phyloP scores from a whole-genome alignment of 805 yeast genomes.

The Blastobotrys terrestris region DNA sequence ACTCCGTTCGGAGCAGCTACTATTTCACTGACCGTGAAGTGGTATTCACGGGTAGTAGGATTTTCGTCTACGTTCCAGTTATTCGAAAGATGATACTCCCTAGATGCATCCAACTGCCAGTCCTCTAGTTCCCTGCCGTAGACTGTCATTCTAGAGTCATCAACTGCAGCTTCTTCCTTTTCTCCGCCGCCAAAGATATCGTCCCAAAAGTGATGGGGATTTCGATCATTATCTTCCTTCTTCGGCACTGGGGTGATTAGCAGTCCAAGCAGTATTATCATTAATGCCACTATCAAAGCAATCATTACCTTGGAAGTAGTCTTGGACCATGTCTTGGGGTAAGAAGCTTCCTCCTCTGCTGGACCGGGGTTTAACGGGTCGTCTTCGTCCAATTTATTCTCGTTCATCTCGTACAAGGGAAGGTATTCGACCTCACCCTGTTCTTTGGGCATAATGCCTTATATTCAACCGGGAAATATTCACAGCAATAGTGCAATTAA shows the following conservation, averaged over 20 bases:
- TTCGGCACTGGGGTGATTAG: background rate
- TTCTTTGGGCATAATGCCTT: background rate
- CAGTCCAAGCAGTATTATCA: background rate
- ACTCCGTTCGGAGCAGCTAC: constrained; percentile 22
- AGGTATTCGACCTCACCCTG: background rate
- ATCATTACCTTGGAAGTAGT: background rate
- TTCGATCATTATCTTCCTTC: no score
- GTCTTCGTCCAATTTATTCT: background rate
- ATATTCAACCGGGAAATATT: no score
- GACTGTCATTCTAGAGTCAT: background rate
- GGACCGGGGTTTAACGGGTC: background rate
- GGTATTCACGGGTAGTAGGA: constrained; percentile 19
- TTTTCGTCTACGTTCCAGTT: constrained; percentile 11
- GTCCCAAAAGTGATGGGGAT: background rate
- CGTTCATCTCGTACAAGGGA: background rate
- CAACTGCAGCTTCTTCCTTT: background rate
- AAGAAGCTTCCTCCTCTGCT: background rate
- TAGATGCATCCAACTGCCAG: constrained; percentile 28
- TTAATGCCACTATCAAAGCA: background rate
- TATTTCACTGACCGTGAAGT: constrained; percentile 18
- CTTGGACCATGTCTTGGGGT: background rate
- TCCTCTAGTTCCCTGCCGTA: constrained; percentile 17
- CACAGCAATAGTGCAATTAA: background rate
- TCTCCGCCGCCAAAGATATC: background rate
- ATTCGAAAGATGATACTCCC: constrained; percentile 21